phyloP scores from a whole-genome alignment of 345 rosid genomes.

The Populus nigra region DNA sequence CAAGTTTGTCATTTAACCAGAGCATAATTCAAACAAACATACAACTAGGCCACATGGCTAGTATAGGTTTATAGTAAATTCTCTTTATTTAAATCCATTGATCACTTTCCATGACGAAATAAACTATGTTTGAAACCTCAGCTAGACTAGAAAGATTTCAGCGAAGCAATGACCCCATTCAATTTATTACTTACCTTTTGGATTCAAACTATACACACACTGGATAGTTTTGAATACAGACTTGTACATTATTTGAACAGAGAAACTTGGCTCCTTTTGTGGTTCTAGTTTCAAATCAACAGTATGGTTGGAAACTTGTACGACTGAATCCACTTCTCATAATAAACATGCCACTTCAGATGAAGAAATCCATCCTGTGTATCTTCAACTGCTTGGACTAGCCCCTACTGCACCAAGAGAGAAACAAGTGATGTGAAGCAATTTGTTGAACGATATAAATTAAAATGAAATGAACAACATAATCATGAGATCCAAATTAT shows the following conservation, averaged over 20 bases:
- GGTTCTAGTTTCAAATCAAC: constrained; percentile 49
- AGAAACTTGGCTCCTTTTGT: constrained; percentile 41
- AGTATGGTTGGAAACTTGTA: constrained; percentile 24
- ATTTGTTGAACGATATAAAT: background rate
- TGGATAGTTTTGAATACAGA: background rate
- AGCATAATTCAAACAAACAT: too few relatives aligned
- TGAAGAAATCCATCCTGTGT: constrained; percentile 79
- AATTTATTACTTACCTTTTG: background rate
- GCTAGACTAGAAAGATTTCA: background rate
- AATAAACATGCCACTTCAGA: constrained; percentile 71
- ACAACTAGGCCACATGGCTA: background rate
- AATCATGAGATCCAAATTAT: background rate
- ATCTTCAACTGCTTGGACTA: constrained; percentile 58
- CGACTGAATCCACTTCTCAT: constrained; percentile 54
- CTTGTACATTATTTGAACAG: constrained; percentile 3
- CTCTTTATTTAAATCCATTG: background rate
- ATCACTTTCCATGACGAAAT: background rate
- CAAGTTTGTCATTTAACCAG: too few relatives aligned
- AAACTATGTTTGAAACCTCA: background rate
- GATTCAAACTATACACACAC: background rate
- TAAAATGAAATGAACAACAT: background rate
- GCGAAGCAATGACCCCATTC: background rate
- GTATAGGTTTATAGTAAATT: background rate
- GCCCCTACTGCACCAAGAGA: constrained; percentile 65
- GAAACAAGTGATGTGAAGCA: background rate